Conservation (phyloP, 2,329 filamentous ascomycete genomes). For the Cercospora berteroae region DNA sequence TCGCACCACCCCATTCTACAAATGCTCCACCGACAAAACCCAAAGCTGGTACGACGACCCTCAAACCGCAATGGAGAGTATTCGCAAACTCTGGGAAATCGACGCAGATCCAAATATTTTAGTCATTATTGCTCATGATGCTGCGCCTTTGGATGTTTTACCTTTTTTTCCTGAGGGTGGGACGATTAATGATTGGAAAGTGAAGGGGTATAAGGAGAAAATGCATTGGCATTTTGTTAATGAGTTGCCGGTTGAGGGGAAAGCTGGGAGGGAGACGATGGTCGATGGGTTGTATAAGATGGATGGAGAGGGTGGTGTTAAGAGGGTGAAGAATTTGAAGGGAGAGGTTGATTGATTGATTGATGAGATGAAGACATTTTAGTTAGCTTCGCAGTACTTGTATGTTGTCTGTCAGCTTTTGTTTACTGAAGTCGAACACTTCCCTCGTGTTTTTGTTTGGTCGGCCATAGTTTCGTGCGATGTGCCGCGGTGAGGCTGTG, state of each 20-base stretch:
- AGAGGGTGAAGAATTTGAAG: constrained; percentile 21
- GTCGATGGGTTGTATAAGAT: constrained; percentile 24
- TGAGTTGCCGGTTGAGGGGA: constrained; percentile 26
- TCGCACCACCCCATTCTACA: constrained; percentile 23
- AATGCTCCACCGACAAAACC: constrained; percentile 19
- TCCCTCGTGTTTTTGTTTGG: not conserved
- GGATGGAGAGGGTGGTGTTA: constrained; percentile 9
- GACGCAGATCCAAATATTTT: constrained; percentile 28
- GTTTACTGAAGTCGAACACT: not conserved
- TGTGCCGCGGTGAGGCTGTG: not conserved
- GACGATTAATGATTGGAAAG: constrained; percentile 27
- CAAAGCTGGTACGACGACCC: constrained; percentile 27
- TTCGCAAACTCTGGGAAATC: constrained; percentile 23
- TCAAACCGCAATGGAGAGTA: constrained; percentile 21
- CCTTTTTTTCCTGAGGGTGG: constrained; percentile 25
- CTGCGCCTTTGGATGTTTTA: constrained; percentile 20
- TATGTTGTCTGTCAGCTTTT: not conserved
- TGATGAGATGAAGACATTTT: not conserved
- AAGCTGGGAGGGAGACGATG: constrained; percentile 13
- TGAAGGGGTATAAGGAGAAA: constrained; percentile 24
- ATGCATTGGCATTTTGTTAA: constrained; percentile 31
- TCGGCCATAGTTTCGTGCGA: not conserved
- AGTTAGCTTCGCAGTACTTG: not conserved
- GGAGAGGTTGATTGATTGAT: constrained; percentile 8
- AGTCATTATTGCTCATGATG: constrained; percentile 28